Base-by-base conservation (phyloP, 139 green algal species). In the Chara braunii region DNA sequence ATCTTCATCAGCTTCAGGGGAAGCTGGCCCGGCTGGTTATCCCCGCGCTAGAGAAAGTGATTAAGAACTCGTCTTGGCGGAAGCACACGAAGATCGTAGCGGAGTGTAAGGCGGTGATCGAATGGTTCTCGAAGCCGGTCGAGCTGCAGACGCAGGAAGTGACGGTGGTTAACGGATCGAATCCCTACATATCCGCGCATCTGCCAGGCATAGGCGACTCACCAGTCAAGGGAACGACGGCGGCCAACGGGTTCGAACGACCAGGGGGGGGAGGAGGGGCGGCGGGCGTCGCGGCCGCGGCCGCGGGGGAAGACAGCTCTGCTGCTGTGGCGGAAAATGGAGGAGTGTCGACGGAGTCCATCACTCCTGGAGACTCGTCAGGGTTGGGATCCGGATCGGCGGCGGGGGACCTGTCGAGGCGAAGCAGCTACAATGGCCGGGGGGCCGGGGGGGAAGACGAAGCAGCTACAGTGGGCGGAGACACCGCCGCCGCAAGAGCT, bases 91-190 rank as follows among this genome's bases (percentile, higher is more conserved):
- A 44, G 40, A 43, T 75, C 22, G 58, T 75, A 26, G 32, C 58
- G 42, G 67, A 75, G 37, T 75, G 67, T 32, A 75, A 75, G 58
- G 26, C 9, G 23, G 60, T 70, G 6, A 62, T 75, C 30, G 67
- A 75, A 28, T 63, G 58, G 37, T 72, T 75, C 37, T 28, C n/a
- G 1, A 50, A 31, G 44, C 12, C 9, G 9, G 26, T 8, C 8
- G 48, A 57, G 48, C 8, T 11, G 48, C 48, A 11, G 18, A 18
- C 40, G 40, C 18, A 48, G 40, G 40, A 18, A 18, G 18, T 18
- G 18, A 18, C 40, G 18, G 40, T 14, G 40, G n/a, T n/a, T n/a
- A n/a, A 48, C 18, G 40, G 40, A 48, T 18, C 18, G 40, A 18
- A 48, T 48, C 18, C 40, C 40, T 48, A 18, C 40, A 18, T 18